Percentiles rank a stretch among this genome's conserved stretches.
These are phyloP conservation scores for Termitomyces sp. DNA, from an alignment of 768 basidiomycete species.

Conservation along the genomic window DNA sequence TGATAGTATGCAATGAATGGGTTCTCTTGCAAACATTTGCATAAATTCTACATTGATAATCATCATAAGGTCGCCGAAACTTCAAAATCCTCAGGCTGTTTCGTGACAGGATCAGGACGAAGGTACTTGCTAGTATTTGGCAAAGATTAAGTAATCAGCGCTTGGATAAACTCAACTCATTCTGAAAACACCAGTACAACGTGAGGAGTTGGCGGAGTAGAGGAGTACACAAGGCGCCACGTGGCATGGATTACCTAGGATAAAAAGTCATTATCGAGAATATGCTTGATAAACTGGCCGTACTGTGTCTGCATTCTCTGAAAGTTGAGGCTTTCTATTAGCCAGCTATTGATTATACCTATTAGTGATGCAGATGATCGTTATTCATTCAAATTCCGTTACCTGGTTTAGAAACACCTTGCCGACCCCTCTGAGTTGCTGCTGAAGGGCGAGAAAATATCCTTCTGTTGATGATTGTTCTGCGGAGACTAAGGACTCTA, in stretches of 20 bases:
- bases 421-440: constrained; percentile 22
- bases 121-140: not conserved
- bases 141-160: not conserved
- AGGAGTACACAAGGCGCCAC: constrained; percentile 9
- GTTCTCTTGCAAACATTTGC: no score
- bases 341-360: not conserved
- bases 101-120: not conserved
- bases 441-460: constrained; percentile 25
- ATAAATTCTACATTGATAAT: no score
- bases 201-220: constrained; percentile 5
- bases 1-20: no score
- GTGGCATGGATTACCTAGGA: constrained; percentile 3
- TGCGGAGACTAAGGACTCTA: constrained; percentile 25
- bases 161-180: not conserved
- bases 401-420: constrained; percentile 24
- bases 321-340: not conserved
- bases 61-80: not conserved
- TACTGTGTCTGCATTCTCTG: not conserved
- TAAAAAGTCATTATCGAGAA: not conserved
- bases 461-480: constrained; percentile 8
- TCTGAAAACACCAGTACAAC: constrained; percentile 8
- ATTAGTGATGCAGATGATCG: not conserved
- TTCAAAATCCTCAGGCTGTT: not conserved
- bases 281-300: not conserved
- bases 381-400: not conserved